phyloP scores from a whole-genome alignment of 768 basidiomycete genomes.

The Amanita rubescens region DNA sequence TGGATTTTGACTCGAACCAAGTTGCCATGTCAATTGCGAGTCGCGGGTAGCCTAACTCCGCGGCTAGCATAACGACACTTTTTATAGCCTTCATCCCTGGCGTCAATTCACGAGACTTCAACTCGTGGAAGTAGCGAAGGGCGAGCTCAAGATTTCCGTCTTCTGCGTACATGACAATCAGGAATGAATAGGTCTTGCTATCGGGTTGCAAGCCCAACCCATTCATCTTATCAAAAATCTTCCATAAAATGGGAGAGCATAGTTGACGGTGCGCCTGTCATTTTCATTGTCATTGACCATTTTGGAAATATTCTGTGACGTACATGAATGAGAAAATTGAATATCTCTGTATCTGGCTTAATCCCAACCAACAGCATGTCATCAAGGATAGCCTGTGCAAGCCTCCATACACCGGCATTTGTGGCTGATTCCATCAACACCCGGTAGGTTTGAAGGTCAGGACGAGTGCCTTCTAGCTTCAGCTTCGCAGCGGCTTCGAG shows the following conservation, averaged over 20 bases:
- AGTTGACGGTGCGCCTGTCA: constrained; percentile 39
- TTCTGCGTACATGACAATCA: constrained; percentile 40
- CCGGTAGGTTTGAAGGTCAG: constrained; percentile 51
- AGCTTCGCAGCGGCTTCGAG: constrained; percentile 45
- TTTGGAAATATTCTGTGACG: constrained; percentile 5
- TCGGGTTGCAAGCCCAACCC: constrained; percentile 41
- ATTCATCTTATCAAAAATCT: constrained; percentile 50
- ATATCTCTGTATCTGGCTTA: constrained; percentile 40
- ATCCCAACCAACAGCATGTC: constrained; percentile 55
- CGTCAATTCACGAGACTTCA: constrained; percentile 43
- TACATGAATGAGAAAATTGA: constrained; percentile 58
- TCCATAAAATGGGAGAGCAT: constrained; percentile 34
- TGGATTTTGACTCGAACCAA: constrained; percentile 48
- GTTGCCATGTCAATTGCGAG: constrained; percentile 68
- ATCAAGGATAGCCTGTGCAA: constrained; percentile 60
- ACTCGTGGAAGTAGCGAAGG: constrained; percentile 51
- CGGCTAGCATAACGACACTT: constrained; percentile 45
- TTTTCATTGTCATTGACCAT: background rate
- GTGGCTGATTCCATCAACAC: constrained; percentile 45
- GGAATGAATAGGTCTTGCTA: constrained; percentile 41
- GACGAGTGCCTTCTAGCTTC: constrained; percentile 47
- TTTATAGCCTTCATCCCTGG: constrained; percentile 45
- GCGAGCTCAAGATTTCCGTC: constrained; percentile 58
- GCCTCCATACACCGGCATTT: constrained; percentile 31
- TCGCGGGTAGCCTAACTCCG: constrained; percentile 46